A percentile compares a stretch with the other conserved stretches of the same genome.
These are phyloP conservation scores for Taiozyma onychis DNA, from an alignment of 1,139 yeast species.

Conservation along the genomic window DNA sequence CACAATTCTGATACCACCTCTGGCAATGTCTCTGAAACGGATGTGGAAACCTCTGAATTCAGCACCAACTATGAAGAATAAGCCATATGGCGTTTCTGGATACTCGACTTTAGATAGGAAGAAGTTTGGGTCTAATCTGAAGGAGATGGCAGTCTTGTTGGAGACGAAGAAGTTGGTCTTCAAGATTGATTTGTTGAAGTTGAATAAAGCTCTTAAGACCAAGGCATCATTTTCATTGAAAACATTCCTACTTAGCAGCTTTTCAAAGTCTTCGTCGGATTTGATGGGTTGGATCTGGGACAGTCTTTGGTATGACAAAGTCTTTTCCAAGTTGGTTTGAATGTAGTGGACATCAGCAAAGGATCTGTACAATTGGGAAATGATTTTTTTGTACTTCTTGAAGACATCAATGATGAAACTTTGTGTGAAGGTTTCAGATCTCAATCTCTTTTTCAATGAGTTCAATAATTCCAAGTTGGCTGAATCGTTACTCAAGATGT, in stretches of 20 bases:
- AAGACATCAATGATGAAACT: slow-evolving; percentile 77
- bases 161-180: slow-evolving; percentile 94
- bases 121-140: slow-evolving; percentile 72
- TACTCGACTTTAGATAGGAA: slow-evolving; percentile 83
- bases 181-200: slow-evolving; percentile 80
- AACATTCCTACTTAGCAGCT: slow-evolving; percentile 61
- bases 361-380: slow-evolving; percentile 81
- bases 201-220: slow-evolving; percentile 76
- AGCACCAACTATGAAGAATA: slow-evolving; percentile 93
- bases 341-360: slow-evolving; percentile 91
- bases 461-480: slow-evolving; percentile 62
- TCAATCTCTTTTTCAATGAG: slow-evolving; percentile 80
- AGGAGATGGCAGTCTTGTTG: slow-evolving; percentile 91
- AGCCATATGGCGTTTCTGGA: slow-evolving; percentile 89
- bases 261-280: slow-evolving; percentile 68
- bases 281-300: slow-evolving; percentile 72
- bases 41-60: slow-evolving; percentile 98
- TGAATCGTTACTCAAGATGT: slow-evolving; percentile 52
- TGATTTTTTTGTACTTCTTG: slow-evolving; percentile 61
- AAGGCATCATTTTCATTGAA: slow-evolving; percentile 76
- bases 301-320: slow-evolving; percentile 85
- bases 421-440: slow-evolving; percentile 92
- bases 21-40: slow-evolving; percentile 93
- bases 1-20: slow-evolving; percentile 98
- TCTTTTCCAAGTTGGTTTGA: slow-evolving; percentile 51